A percentile compares a stretch with the other conserved stretches of the same genome.
These are phyloP conservation scores for Petunia secreta DNA, from an alignment of 257 asterid genomes.

Conservation along the genomic window DNA sequence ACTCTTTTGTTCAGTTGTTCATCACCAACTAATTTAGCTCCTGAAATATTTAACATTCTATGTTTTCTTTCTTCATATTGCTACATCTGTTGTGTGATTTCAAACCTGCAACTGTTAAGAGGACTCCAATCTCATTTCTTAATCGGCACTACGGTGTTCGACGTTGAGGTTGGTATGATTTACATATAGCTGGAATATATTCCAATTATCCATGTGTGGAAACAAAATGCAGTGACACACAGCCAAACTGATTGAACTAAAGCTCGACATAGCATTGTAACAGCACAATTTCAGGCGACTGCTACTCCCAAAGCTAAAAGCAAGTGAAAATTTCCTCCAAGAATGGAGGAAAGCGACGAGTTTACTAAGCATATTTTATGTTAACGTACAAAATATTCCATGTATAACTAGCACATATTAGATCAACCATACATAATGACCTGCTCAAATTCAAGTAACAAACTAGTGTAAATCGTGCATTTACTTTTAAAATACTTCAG, in stretches of 20 bases:
- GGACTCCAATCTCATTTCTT: background rate
- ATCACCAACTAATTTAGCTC: background rate
- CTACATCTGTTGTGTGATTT: background rate
- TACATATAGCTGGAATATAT: too few species aligned
- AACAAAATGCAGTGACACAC: too few species aligned
- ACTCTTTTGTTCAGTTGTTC: too few species aligned
- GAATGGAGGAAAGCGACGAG: background rate
- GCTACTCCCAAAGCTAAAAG: too few species aligned
- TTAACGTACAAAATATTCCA: background rate
- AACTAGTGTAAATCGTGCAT: background rate
- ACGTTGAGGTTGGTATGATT: too few species aligned
- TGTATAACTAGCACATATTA: background rate
- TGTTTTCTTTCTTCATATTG: background rate
- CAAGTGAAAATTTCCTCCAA: background rate
- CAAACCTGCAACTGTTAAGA: background rate
- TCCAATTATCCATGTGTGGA: too few species aligned
- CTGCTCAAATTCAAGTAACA: background rate
- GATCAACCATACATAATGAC: background rate
- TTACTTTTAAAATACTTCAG: conserved; percentile 20
- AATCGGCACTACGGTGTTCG: too few species aligned
- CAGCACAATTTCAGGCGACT: too few species aligned
- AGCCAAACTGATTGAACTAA: too few species aligned
- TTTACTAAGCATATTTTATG: background rate
- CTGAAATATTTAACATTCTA: conserved; percentile 7
- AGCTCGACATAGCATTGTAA: too few species aligned